Evolutionary conservation across 164 flowering plant genomes (phyloP), one percentile per base, ranked within the genome.

Genomic region (Vitis cinerea): DNA sequence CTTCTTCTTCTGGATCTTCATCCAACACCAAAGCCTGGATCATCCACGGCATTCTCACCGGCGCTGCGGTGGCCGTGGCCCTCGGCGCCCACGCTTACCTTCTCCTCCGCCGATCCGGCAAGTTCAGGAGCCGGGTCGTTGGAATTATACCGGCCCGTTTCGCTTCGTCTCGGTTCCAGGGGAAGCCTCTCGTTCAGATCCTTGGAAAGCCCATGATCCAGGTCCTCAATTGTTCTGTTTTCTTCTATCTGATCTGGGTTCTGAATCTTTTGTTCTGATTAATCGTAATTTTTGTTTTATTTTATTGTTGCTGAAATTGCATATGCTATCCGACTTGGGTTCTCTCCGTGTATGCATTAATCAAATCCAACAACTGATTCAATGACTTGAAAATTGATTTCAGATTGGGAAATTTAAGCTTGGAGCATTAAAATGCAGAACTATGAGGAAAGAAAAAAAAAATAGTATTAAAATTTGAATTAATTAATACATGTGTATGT

Each of bases 201-300:
- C 87, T 91, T 27, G 98, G 98, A 16, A 93, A 91, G 80, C 94
- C 98, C 71, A 93, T 93, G 98, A 93, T 93, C 75, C 97, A 93
- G 90, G 98, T 93, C 15, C 47, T 2, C 19, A 8, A 11, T 9
- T 64, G 15, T 8, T 56, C 15, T 23, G 9, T 69, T 52, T 17
- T 63, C 27, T 48, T 3, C 17, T 49, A 37, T 50, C 30, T 70
- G 8, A 12, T 69, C 12, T 49, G 6, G 27, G 30, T 10, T 60
- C 10, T 50, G 16, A 2, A 51, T 13, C 53, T 52, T 30, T 29
- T 27, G 17, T 15, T 23, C 16, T 8, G 6, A 67, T 16, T 6
- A 19, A 6, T 57, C 59, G 16, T 2, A 19, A 57, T 7, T 14
- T 15, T n/a, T 53, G 56, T 9, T 53, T 13, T 10, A 53, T 53